A percentile compares a stretch with the other conserved stretches of the same genome.
These are phyloP conservation scores for Penicillium sclerotigenum DNA, from an alignment of 2,329 filamentous ascomycete genomes.

Conservation along the genomic window DNA sequence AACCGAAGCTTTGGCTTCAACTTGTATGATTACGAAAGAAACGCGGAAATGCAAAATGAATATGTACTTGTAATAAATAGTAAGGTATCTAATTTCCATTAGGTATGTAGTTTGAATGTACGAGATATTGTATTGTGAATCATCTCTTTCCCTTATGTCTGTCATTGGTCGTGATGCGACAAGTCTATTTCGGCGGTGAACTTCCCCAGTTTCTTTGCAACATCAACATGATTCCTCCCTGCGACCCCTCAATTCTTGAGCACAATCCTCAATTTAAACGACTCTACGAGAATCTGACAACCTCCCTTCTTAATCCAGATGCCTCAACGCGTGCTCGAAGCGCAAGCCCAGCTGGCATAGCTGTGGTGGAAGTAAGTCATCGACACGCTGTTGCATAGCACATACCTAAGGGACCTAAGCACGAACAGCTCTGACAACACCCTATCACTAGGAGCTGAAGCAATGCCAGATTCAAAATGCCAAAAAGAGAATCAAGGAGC, in stretches of 20 bases:
- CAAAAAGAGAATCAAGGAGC: slow-evolving; percentile 36
- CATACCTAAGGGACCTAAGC: neutral
- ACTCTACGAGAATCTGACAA: slow-evolving; percentile 41
- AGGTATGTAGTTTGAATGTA: neutral
- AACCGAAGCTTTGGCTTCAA: slow-evolving; percentile 19
- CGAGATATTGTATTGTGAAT: neutral
- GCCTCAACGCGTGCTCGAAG: slow-evolving; percentile 38
- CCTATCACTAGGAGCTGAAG: slow-evolving; percentile 33
- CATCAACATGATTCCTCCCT: slow-evolving; percentile 43
- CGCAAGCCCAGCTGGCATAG: slow-evolving; percentile 30
- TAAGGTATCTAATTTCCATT: neutral
- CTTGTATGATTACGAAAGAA: slow-evolving; percentile 42
- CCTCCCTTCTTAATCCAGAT: slow-evolving; percentile 39
- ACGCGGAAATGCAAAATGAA: slow-evolving; percentile 35
- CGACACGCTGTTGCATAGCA: neutral
- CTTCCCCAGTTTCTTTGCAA: slow-evolving; percentile 9
- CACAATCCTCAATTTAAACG: slow-evolving; percentile 44
- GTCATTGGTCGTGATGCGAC: neutral
- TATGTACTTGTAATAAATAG: slow-evolving; percentile 21
- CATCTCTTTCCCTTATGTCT: neutral
- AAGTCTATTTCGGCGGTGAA: slow-evolving; percentile 18
- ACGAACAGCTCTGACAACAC: neutral
- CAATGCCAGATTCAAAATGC: slow-evolving; percentile 31
- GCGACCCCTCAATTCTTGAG: slow-evolving; percentile 39
- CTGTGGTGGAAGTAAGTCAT: slow-evolving; percentile 33